Base-by-base conservation (phyloP, 495 filamentous ascomycete genomes). In the Xylaria telfairii region DNA sequence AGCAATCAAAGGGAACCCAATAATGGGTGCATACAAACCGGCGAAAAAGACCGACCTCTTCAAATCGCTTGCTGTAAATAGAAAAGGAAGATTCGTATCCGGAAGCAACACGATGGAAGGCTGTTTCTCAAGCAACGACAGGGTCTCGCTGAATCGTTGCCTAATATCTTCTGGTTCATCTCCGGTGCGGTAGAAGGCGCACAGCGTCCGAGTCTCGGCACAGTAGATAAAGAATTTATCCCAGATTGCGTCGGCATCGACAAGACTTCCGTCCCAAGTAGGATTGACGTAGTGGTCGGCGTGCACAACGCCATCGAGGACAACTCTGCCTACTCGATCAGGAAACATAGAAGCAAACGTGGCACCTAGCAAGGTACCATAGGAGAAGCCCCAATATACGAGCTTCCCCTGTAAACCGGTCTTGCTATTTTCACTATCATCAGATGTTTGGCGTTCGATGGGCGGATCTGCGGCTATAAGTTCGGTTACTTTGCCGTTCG, bases 301-400 rank as follows among this genome's bases (percentile, higher is more conserved):
- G 47, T 84, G 80, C 24, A 83, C 80, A 42, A 84, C 80, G 8
- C 82, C 82, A 21, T 84, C 82, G 15, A 84, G 30, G 24, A 84
- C 46, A 60, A 84, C 0, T 41, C 81, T 75, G 15, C 82, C 82
- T n/a, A 84, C 81, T 51, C 76, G 74, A 9, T 82, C 78, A 0
- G 81, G 82, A 68, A 82, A 84, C 81, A 82, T 82, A 12, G 72
- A 75, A 12, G 82, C 79, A 34, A 83, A 84, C 53, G 85, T 90
- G 66, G 83, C 76, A 0, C 89, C 89, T 0, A 91, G 76, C 2
- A 88, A 69, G 1, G 87, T 88, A 1, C 89, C 89, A 70, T 91
- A 91, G 0, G 86, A 89, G 9, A 89, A 85, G 0, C 89, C 89
- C 88, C 88, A 90, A 69, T 87, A 90, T 6, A 86, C 76, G 6